Evolutionary conservation across 345 rosid genomes (phyloP), one percentile per base, ranked within the genome.

Genomic region (Ceriops tagal): DNA sequence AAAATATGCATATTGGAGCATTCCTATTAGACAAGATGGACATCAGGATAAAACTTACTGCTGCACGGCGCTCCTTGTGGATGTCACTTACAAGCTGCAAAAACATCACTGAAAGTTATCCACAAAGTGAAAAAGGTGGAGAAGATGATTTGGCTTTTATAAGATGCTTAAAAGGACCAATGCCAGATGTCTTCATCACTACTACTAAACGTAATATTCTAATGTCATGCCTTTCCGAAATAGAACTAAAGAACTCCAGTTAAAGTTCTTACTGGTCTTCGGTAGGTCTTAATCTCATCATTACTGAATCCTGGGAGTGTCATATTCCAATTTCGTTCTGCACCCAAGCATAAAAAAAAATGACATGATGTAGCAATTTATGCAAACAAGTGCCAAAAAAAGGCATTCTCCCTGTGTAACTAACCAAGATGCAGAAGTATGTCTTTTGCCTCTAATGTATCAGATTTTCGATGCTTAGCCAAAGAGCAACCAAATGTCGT

Each of bases 401-500:
- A 15, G 61, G n/a, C 63, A 61, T 20, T 64, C 51, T 61, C 65
- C 28, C 63, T 53, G 30, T 71, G 80, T 58, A 76, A 84, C 92
- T 66, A 64, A 95, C 99, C 99, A 77, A 95, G 90, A 81, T 95
- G 97, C 68, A 90, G 78, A 77, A 95, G 89, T 77, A 95, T 87
- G 79, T 95, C 99, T 80, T 91, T 95, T 67, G 96, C 96, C 84
- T 95, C 99, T 82, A 95, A 79, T 47, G 87, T 85, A 65, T 88
- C 88, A 39, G 99, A 95, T 78, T 92, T 95, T 62, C 97, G 80
- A 84, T 92, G 99, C 82, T 92, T 95, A 59, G 99, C 99, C 75
- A 95, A 82, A 60, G 93, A 86, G 88, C 99, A 95, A 61, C 99
- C 93, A 79, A 95, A 95, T 27, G 96, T 78, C 58, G 97, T 92